These are phyloP conservation scores for Fusarium continuum DNA, from an alignment of 2,329 filamentous ascomycete species.

Conservation along the genomic window DNA sequence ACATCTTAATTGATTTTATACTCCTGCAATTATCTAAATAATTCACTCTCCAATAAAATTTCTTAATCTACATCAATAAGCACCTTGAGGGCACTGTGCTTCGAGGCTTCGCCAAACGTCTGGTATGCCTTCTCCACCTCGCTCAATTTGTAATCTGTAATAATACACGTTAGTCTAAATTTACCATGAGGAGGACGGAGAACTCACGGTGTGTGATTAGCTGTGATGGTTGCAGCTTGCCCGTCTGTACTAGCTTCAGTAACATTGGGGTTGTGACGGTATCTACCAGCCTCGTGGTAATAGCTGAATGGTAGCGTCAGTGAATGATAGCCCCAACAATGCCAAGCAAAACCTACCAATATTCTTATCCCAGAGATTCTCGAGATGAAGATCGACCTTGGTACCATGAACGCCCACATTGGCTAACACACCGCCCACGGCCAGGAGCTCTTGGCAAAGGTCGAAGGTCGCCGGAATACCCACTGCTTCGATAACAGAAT, in stretches of 20 bases:
- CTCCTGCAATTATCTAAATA: no score
- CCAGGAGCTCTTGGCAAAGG: conserved; percentile 62
- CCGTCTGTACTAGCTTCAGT: conserved; percentile 54
- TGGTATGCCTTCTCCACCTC: conserved; percentile 35
- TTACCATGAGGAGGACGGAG: neutral
- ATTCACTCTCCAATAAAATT: no score
- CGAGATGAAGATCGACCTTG: conserved; percentile 61
- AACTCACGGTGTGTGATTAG: conserved; percentile 57
- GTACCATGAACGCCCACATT: conserved; percentile 67
- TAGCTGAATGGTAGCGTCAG: conserved; percentile 42
- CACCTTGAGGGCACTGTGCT: conserved; percentile 34
- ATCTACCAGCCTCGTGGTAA: conserved; percentile 60
- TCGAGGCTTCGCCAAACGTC: conserved; percentile 29
- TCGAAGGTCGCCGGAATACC: conserved; percentile 63
- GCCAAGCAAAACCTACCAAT: conserved; percentile 52
- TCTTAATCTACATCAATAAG: conserved; percentile 34
- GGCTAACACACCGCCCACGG: conserved; percentile 62
- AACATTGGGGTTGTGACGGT: conserved; percentile 59
- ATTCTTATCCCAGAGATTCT: conserved; percentile 64
- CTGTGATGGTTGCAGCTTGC: conserved; percentile 52
- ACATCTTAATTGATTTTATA: no score
- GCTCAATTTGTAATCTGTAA: conserved; percentile 27
- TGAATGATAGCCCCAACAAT: no score
- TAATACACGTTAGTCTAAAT: neutral
- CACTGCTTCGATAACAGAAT: conserved; percentile 67